Evolutionary conservation across 2,329 filamentous ascomycete genomes (phyloP).

Genomic region (Aspergillus thermomutatus): DNA sequence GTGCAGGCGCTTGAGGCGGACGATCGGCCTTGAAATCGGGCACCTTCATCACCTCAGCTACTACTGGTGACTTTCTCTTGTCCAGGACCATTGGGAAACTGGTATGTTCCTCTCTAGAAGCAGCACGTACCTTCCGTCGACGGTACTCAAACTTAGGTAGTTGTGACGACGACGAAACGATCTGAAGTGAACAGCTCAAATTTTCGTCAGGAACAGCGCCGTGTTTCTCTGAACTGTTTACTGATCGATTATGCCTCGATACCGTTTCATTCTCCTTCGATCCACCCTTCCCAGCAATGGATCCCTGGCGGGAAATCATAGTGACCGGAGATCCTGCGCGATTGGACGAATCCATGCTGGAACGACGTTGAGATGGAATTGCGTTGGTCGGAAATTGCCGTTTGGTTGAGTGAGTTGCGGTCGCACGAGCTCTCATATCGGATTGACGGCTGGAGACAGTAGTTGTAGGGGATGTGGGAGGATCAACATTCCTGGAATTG

Average conservation of each 20-base stretch:
- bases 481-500: constrained; percentile 31
- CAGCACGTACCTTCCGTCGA: constrained; percentile 13
- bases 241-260: background rate
- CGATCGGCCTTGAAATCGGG: background rate
- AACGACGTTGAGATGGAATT: background rate
- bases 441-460: constrained; percentile 19
- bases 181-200: constrained; percentile 22
- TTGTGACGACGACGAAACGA: constrained; percentile 36
- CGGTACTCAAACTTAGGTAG: constrained; percentile 40
- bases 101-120: constrained; percentile 4
- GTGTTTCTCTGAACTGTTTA: background rate
- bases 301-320: background rate
- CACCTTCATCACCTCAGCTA: background rate
- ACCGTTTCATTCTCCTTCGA: background rate
- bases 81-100: constrained; percentile 3
- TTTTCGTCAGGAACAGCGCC: constrained; percentile 1
- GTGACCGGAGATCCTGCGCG: background rate
- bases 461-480: constrained; percentile 34
- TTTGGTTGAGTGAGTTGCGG: background rate
- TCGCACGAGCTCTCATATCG: constrained; percentile 10
- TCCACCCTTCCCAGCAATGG: background rate
- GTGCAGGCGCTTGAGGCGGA: background rate
- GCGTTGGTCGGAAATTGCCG: background rate
- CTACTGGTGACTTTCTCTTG: background rate
- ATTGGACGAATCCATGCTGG: background rate